A percentile compares a stretch with the other conserved stretches of the same genome.
These are phyloP conservation scores for sunflower (Helianthus annuus) DNA, from an alignment of 129 eudicot genomes.

Conservation along the genomic window HanXRQr2.0-SUNRISE NC_035435.2:174615248-174615747, in stretches of 20 bases:
- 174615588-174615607: background rate
- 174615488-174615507: constrained; percentile 36
- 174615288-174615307: background rate
- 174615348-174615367: constrained; percentile 58
- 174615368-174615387: constrained; percentile 61
- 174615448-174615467: constrained; percentile 49
- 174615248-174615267: background rate
- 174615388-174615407: constrained; percentile 66
- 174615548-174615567: constrained; percentile 83
- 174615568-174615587: constrained; percentile 18
- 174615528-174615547: constrained; percentile 69
- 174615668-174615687: constrained; percentile 53
- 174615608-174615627: background rate
- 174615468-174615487: constrained; percentile 44
- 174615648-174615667: constrained; percentile 74
- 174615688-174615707: constrained; percentile 48
- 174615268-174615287: constrained; percentile 16
- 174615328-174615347: constrained; percentile 31
- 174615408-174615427: constrained; percentile 77
- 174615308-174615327: background rate
- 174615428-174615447: constrained; percentile 68
- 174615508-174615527: constrained; percentile 67
- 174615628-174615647: constrained; percentile 58
- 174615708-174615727: constrained; percentile 46
- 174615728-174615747: constrained; percentile 42